A percentile compares a stretch with the other conserved stretches of the same genome.
These are phyloP conservation scores for Zarea fungicola DNA, from an alignment of 2,329 filamentous ascomycete genomes.

Conservation along the genomic window DNA sequence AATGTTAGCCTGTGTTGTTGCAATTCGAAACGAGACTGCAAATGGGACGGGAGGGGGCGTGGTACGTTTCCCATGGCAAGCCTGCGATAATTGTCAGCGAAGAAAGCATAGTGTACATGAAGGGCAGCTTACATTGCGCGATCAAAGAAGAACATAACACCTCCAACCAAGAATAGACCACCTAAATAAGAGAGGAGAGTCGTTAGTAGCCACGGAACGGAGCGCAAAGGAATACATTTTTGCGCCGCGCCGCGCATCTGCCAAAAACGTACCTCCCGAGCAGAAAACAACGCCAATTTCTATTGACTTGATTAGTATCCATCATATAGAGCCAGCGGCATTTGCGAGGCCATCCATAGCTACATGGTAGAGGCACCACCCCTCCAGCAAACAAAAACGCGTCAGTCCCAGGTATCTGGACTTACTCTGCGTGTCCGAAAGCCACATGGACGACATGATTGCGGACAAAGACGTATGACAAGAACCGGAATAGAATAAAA, in stretches of 20 bases:
- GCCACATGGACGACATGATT: slow-evolving; percentile 87
- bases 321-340: not conserved
- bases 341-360: not conserved
- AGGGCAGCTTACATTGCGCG: slow-evolving; percentile 68
- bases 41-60: slow-evolving; percentile 15
- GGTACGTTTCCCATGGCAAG: slow-evolving; percentile 95
- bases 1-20: slow-evolving; percentile 9
- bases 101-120: not conserved
- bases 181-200: slow-evolving; percentile 57
- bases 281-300: slow-evolving; percentile 98
- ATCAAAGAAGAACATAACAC: slow-evolving; percentile 96
- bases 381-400: not conserved
- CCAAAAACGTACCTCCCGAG: slow-evolving; percentile 73
- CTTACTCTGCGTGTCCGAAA: slow-evolving; percentile 92
- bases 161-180: slow-evolving; percentile 89
- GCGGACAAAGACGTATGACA: not conserved
- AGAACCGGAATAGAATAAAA: not conserved
- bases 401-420: slow-evolving; percentile 22
- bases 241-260: slow-evolving; percentile 18
- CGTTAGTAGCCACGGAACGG: slow-evolving; percentile 17
- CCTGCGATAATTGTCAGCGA: slow-evolving; percentile 41
- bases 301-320: slow-evolving; percentile 39
- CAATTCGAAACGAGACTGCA: slow-evolving; percentile 11
- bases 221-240: slow-evolving; percentile 2
- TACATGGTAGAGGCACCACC: not conserved